Evolutionary conservation across 495 filamentous ascomycete species (phyloP).

Genomic region (Neurospora cerealis): DNA sequence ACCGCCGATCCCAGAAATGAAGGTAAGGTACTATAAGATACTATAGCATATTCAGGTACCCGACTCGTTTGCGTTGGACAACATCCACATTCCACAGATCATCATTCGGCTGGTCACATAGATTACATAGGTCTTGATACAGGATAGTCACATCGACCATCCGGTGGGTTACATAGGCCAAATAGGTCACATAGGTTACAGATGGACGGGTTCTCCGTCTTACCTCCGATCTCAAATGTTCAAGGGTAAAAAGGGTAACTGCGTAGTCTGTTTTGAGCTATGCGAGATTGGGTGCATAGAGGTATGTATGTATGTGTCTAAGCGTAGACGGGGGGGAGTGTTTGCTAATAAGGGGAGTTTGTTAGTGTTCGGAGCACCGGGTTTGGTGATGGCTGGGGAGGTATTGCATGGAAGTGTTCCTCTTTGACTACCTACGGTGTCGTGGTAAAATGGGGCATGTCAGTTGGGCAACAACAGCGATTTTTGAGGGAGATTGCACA

Average conservation of each 20-base stretch:
- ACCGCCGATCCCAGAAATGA: background rate
- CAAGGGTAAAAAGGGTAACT: background rate
- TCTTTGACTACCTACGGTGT: slow-evolving; percentile 96
- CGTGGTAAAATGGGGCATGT: slow-evolving; percentile 99
- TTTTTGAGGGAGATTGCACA: slow-evolving; percentile 80
- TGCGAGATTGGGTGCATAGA: background rate
- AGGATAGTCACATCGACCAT: background rate
- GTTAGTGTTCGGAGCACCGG: background rate
- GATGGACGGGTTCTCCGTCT: background rate
- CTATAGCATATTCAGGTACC: background rate
- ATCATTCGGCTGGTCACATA: background rate
- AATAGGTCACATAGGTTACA: background rate
- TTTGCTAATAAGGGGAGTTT: background rate
- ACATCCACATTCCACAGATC: background rate
- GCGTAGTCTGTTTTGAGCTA: background rate
- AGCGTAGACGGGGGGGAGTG: background rate
- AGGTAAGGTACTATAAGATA: background rate
- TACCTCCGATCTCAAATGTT: background rate
- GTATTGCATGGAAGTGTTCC: slow-evolving; percentile 57
- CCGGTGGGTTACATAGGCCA: background rate
- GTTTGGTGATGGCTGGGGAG: background rate
- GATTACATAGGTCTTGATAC: too few species aligned
- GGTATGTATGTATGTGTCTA: background rate
- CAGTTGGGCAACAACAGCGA: slow-evolving; percentile 65
- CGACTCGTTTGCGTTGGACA: background rate